phyloP scores from a whole-genome alignment of 108 stramenopile genomes.

The Cyclotella cryptica region DNA sequence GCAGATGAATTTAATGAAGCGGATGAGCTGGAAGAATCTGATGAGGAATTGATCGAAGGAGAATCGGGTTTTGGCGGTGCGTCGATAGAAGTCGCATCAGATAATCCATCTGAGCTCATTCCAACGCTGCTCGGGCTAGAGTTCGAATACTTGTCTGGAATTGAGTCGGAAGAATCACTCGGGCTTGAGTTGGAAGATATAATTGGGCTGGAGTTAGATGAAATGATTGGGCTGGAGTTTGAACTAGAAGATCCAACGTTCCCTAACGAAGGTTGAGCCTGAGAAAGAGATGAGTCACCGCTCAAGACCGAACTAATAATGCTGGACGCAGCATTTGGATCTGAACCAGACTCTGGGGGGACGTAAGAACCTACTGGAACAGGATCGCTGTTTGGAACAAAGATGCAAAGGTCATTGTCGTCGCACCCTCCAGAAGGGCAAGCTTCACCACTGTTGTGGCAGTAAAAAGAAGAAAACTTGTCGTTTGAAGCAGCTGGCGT shows the following conservation, averaged over 20 bases:
- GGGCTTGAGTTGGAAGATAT: neutral
- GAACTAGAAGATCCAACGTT: neutral
- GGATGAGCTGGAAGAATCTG: constrained; percentile 6
- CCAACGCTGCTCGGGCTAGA: neutral
- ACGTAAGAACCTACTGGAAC: constrained; percentile 31
- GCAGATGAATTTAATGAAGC: no score
- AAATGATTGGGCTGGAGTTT: neutral
- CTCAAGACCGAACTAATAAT: constrained; percentile 22
- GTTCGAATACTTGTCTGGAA: neutral
- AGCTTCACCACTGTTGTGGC: constrained; percentile 26
- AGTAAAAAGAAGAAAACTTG: constrained; percentile 35
- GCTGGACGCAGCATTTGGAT: neutral
- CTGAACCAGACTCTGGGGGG: constrained; percentile 1
- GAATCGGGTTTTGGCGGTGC: neutral
- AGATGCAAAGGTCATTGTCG: constrained; percentile 32
- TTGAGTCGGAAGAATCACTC: neutral
- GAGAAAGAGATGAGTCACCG: neutral
- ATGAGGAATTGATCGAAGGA: neutral
- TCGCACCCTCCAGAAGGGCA: constrained; percentile 35
- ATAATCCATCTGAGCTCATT: neutral
- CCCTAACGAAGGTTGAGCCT: constrained; percentile 3
- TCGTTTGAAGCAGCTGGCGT: constrained; percentile 13
- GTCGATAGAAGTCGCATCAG: neutral
- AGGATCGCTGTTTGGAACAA: constrained; percentile 18
- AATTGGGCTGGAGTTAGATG: no score